Percentiles rank a stretch among this genome's conserved stretches.
Evolutionary conservation across 352 stramenopile species (phyloP).

Genomic region (Phytophthora uliginosa): DNA sequence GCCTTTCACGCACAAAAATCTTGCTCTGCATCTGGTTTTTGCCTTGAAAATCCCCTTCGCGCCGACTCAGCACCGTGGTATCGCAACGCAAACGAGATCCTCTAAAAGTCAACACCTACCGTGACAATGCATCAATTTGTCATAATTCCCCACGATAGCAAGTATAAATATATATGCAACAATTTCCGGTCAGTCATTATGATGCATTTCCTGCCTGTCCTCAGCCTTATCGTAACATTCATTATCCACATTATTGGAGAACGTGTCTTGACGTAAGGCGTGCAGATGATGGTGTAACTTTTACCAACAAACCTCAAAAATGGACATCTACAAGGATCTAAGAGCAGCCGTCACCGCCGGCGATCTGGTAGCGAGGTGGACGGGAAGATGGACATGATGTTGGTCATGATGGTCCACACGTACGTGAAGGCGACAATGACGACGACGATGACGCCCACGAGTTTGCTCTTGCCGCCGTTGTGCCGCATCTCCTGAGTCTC

Average conservation of each 20-base stretch:
- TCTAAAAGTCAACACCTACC: background rate
- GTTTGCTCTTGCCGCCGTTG: constrained; percentile 46
- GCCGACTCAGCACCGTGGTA: constrained; percentile 14
- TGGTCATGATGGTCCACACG: constrained; percentile 62
- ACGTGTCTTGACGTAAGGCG: constrained; percentile 19
- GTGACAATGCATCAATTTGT: background rate
- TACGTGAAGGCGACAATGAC: constrained; percentile 53
- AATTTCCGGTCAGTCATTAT: background rate
- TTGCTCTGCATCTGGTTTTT: constrained; percentile 12
- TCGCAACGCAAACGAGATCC: background rate
- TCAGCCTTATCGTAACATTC: too few species aligned
- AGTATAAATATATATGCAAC: too few species aligned
- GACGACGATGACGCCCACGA: constrained; percentile 48
- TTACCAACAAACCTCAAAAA: background rate
- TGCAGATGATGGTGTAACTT: background rate
- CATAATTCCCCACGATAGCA: background rate
- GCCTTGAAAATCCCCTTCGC: constrained; percentile 9
- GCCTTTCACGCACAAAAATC: constrained; percentile 15
- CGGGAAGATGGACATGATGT: constrained; percentile 62
- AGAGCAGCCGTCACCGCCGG: constrained; percentile 48
- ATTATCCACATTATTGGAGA: background rate
- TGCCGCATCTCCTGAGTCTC: constrained; percentile 59
- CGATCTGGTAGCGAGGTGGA: constrained; percentile 54
- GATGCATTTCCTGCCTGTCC: background rate
- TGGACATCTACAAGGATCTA: constrained; percentile 15